phyloP scores from a whole-genome alignment of 2,329 filamentous ascomycete genomes.

The Alternaria atra region DNA sequence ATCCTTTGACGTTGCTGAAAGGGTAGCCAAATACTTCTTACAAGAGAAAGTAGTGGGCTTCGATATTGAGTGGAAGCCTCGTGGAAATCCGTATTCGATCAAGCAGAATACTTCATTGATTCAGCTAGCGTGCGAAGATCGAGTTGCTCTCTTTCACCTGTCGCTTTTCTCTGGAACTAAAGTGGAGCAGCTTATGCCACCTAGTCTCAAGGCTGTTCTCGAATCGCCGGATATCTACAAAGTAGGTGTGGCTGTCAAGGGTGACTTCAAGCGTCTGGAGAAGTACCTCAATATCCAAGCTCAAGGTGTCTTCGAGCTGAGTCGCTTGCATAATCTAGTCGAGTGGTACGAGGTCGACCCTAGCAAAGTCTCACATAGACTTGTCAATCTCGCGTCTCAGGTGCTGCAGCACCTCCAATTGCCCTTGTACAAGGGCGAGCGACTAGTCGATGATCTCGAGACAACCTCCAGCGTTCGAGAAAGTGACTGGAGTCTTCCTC shows the following conservation, averaged over 20 bases:
- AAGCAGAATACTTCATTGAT: slow-evolving; percentile 86
- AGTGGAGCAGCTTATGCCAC: slow-evolving; percentile 68
- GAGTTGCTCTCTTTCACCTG: slow-evolving; percentile 83
- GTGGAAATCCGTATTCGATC: slow-evolving; percentile 58
- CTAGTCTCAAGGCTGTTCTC: slow-evolving; percentile 74
- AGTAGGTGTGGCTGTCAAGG: slow-evolving; percentile 76
- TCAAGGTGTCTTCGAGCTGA: slow-evolving; percentile 79
- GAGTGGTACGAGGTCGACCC: slow-evolving; percentile 63
- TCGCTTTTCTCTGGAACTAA: slow-evolving; percentile 58
- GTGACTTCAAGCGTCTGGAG: slow-evolving; percentile 70
- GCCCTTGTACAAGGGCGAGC: slow-evolving; percentile 79
- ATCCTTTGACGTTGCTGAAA: slow-evolving; percentile 72
- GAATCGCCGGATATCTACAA: slow-evolving; percentile 76
- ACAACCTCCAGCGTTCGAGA: slow-evolving; percentile 64
- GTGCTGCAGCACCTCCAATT: slow-evolving; percentile 75
- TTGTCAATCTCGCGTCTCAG: slow-evolving; percentile 74
- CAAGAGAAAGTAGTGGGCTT: slow-evolving; percentile 79
- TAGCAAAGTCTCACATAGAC: slow-evolving; percentile 60
- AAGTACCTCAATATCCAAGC: slow-evolving; percentile 68
- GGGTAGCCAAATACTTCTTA: slow-evolving; percentile 72
- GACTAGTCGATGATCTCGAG: slow-evolving; percentile 27
- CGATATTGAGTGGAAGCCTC: slow-evolving; percentile 83
- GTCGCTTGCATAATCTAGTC: slow-evolving; percentile 83
- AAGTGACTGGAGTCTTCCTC: slow-evolving; percentile 74
- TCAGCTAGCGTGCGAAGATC: slow-evolving; percentile 79